phyloP scores from a whole-genome alignment of 164 flowering plant genomes.

The Tetracentron sinense region DNA sequence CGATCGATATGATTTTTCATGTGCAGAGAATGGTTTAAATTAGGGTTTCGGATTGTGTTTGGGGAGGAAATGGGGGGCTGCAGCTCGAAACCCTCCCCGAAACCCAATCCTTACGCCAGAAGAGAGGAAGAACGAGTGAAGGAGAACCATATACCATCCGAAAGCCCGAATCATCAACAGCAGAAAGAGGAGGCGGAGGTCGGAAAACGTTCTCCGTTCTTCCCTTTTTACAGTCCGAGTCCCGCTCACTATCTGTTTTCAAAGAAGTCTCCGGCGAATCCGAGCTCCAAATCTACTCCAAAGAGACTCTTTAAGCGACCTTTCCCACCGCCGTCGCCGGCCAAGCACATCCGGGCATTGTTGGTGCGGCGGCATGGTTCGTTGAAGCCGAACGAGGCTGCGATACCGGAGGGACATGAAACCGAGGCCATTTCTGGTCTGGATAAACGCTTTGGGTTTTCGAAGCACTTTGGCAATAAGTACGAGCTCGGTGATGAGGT shows the following conservation, averaged over 20 bases:
- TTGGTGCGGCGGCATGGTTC: conserved; percentile 76
- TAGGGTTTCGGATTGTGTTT: background rate
- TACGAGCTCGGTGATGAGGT: conserved; percentile 85
- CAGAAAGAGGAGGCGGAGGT: conserved; percentile 10
- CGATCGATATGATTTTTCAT: background rate
- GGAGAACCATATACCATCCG: background rate
- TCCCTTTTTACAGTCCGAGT: conserved; percentile 73
- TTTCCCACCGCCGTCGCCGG: conserved; percentile 93
- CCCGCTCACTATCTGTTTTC: conserved; percentile 65
- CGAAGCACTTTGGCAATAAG: conserved; percentile 62
- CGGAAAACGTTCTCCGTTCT: conserved; percentile 5
- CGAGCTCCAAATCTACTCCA: conserved; percentile 65
- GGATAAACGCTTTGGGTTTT: conserved; percentile 79
- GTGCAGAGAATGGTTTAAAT: background rate
- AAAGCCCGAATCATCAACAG: too few relatives aligned
- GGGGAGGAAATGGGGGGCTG: conserved; percentile 39
- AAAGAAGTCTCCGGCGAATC: conserved; percentile 57
- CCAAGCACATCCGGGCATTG: conserved; percentile 74
- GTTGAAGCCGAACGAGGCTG: conserved; percentile 71
- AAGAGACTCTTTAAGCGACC: conserved; percentile 61
- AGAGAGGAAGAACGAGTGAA: too few relatives aligned
- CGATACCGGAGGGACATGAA: conserved; percentile 75
- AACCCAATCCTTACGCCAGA: conserved; percentile 14
- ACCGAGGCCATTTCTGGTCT: conserved; percentile 39
- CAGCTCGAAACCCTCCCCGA: conserved; percentile 36